phyloP scores from a whole-genome alignment of 106 monocot genomes.

The Amphibolis antarctica region DNA sequence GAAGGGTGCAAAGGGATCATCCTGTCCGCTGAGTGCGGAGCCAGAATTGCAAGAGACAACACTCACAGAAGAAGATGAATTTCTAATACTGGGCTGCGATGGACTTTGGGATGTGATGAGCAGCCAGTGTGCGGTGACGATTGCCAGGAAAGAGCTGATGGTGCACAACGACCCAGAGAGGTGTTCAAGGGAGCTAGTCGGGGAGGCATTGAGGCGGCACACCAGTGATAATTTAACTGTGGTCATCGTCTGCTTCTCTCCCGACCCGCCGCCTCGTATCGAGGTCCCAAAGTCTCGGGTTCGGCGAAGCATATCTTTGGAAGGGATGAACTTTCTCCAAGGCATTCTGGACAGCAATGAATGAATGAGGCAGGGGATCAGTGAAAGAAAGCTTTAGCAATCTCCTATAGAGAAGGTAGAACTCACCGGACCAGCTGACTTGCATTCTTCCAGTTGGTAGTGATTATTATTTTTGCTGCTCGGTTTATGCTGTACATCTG shows the following conservation, averaged over 20 bases:
- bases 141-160: constrained; percentile 10
- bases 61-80: constrained; percentile 14
- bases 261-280: constrained; percentile 20
- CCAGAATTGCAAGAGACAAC: constrained; percentile 6
- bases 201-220: constrained; percentile 8
- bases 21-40: constrained; percentile 9
- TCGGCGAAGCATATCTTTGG: constrained; percentile 61
- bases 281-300: constrained; percentile 56
- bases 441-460: not conserved
- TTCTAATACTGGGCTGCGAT: constrained; percentile 13
- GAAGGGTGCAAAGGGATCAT: constrained; percentile 8
- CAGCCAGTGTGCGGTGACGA: constrained; percentile 10
- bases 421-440: not conserved
- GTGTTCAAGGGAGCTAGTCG: constrained; percentile 8
- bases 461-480: not conserved
- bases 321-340: constrained; percentile 48
- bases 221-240: constrained; percentile 10
- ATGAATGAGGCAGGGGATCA: not conserved
- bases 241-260: constrained; percentile 9
- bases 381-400: not conserved
- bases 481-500: not conserved
- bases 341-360: constrained; percentile 42
- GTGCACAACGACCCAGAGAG: constrained; percentile 7
- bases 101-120: constrained; percentile 17
- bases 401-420: not conserved